Base-by-base conservation (phyloP, 805 yeast species). In the Komagataella pastoris region DNA sequence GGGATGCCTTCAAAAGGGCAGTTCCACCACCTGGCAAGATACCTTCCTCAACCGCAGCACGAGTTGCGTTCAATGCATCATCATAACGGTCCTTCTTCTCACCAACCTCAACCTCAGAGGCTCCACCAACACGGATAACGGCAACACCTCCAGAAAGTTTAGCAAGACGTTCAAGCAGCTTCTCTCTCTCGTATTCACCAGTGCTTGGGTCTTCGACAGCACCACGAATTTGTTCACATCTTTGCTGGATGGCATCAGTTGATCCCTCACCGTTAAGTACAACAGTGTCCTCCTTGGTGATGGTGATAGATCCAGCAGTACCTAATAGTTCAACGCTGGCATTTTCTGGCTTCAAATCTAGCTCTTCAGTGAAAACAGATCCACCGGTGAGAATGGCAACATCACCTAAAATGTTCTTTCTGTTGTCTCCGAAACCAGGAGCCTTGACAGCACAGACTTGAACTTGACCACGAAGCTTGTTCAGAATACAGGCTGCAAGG, bases 11-110 rank as follows among this genome's bases (percentile, higher is more conserved):
- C 64, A 88, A 78, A 65, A 93, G 78, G 53, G 99, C 99, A 59
- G 97, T 88, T 73, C 99, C 99, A 69, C 99, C 99, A 75, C 99
- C 99, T 65, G 99, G 99, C 59, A 93, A 79, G 66, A 93, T 89
- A 73, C 99, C 99, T 72, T 88, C 96, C 73, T 91, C 91, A 57
- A 93, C 96, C 58, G 99, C 99, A 54, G 99, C 97, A 72, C 98
- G 88, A 51, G 98, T 93, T 52, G 99, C 97, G 67, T 93, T 91
- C 67, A 93, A 79, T 24, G 99, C 98, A 74, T 93, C 99, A 63
- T 93, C 98, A 65, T 89, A 88, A 73, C 99, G 85, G 70, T 93
- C 99, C 77, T 93, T 93, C 93, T 93, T 93, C 78, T 93, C 99
- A 65, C 97, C 95, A 59, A 93, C 99, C 74, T 93, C 98, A 59